Conservation (phyloP, 176 grass and related monocot species). For the Sorghum bicolor region Sorghum_bicolor_NCBIv3 NC_012872.2:63481001-63481500, state of each 20-base stretch:
- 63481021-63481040: not conserved
- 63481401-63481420: not conserved
- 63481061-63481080: not conserved
- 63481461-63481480: too few relatives aligned
- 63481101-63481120: too few relatives aligned
- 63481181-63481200: not conserved
- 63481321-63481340: not conserved
- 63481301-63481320: not conserved
- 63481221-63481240: not conserved
- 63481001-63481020: not conserved
- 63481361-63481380: too few relatives aligned
- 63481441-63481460: too few relatives aligned
- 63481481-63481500: not conserved
- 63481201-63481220: not conserved
- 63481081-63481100: not conserved
- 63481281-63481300: not conserved
- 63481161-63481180: not conserved
- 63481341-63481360: too few relatives aligned
- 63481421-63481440: too few relatives aligned
- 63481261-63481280: not conserved
- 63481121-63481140: not conserved
- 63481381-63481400: not conserved
- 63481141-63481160: not conserved
- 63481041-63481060: not conserved
- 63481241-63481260: not conserved